A percentile compares a stretch with the other conserved stretches of the same genome.
phyloP scores from a whole-genome alignment of 176 grass and related monocot genomes.

The Olyra latifolia region DNA sequence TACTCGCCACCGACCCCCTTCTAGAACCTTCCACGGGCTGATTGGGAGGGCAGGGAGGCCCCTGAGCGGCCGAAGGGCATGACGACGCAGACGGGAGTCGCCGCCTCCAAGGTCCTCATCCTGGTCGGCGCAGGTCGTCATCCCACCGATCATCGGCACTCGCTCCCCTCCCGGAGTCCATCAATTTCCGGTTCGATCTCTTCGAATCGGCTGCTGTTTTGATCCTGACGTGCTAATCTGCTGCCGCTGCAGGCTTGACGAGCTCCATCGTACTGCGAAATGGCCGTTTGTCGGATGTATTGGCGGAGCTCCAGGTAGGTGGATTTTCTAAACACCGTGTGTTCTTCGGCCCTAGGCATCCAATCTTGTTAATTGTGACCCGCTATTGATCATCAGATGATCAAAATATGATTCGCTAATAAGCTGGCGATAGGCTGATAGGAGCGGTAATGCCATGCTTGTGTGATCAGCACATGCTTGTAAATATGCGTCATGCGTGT shows the following conservation, averaged over 20 bases:
- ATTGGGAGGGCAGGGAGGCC: neutral
- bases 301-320: conserved; percentile 75
- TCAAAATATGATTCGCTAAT: neutral
- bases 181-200: conserved; percentile 6
- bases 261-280: conserved; percentile 83
- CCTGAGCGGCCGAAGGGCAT: conserved; percentile 39
- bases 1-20: neutral
- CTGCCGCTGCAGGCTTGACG: conserved; percentile 55
- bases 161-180: neutral
- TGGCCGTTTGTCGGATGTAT: conserved; percentile 80
- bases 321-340: neutral
- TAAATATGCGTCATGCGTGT: neutral
- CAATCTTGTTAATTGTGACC: neutral
- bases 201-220: neutral
- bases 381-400: neutral
- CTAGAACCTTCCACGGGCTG: conserved; percentile 30
- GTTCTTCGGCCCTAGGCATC: neutral
- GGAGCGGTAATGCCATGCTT: neutral
- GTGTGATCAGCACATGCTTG: neutral
- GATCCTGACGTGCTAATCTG: conserved; percentile 14
- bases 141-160: conserved; percentile 15
- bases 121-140: conserved; percentile 69
- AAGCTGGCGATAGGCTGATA: neutral
- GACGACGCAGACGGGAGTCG: conserved; percentile 77
- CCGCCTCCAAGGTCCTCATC: conserved; percentile 90